Base-by-base conservation (phyloP, 768 basidiomycete species). In the Tylopilus felleus region DNA sequence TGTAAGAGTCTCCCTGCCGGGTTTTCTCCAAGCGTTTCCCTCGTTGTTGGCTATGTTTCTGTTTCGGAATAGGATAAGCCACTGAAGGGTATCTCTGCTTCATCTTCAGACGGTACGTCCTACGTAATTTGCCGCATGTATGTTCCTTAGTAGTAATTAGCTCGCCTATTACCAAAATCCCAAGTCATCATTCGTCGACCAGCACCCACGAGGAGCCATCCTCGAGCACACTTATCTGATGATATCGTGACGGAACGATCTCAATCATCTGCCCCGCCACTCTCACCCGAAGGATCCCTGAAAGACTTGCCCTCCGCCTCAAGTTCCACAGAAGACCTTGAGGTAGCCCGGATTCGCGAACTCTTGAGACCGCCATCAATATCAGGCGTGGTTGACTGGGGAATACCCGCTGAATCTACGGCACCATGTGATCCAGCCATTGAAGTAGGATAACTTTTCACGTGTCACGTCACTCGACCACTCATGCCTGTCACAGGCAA, bases 311-410 rank as follows among this genome's bases (percentile, higher is more conserved):
- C 61, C n/a, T 53, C 60, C 4, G 8, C 61, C 21, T 44, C 63
- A 9, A 46, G 65, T 58, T 47, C 64, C 2, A 55, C 60, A 17
- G 65, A 71, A 44, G 52, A 49, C 31, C 78, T 81, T 56, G 86
- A 89, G 56, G 61, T 86, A 1, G 58, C 73, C 8, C 75, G 69
- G 10, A 79, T 90, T 19, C 78, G 86, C 35, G 67, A 71, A 4
- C 71, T 88, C 4, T 71, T 91, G 25, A 73, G 70, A 13, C 90
- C 89, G 5, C 81, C 83, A 17, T 75, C 81, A 2, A 84, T 90
- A 55, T 75, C 80, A 1, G 87, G 82, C 22, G 60, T 85, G 4
- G 74, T 73, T 1, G 82, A 92, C 61, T 93, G 89, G 85, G 91
- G 89, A 6, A 89, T 94, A 55, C 87, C 89, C 0, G 75, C 82